These are phyloP conservation scores for Aspergillus sp. DNA, from an alignment of 2,329 filamentous ascomycete genomes.

Conservation along the genomic window DNA sequence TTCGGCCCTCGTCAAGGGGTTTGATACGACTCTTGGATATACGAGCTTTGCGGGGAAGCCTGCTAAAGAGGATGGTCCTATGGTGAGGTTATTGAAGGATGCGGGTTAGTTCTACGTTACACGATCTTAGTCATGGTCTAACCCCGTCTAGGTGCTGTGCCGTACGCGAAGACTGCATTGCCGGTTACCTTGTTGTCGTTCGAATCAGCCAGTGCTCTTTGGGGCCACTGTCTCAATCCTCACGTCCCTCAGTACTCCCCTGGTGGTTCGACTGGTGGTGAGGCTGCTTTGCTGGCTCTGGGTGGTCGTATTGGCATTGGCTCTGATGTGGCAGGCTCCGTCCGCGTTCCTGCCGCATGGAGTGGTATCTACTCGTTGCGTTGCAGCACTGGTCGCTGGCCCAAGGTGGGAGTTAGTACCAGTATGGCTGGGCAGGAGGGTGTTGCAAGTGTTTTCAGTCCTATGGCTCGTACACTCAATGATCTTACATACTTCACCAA, in stretches of 20 bases:
- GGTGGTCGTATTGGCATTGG: slow-evolving; percentile 84
- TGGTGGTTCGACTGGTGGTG: slow-evolving; percentile 82
- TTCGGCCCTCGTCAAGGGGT: slow-evolving; percentile 72
- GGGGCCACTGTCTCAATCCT: slow-evolving; percentile 78
- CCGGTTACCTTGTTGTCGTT: slow-evolving; percentile 84
- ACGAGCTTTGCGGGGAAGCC: slow-evolving; percentile 68
- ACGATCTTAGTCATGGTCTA: too few relatives aligned
- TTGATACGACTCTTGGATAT: slow-evolving; percentile 78
- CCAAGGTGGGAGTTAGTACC: slow-evolving; percentile 75
- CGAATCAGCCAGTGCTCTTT: slow-evolving; percentile 73
- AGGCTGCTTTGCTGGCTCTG: slow-evolving; percentile 74
- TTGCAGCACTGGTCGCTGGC: slow-evolving; percentile 87
- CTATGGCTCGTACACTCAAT: slow-evolving; percentile 81
- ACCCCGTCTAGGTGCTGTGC: slow-evolving; percentile 61
- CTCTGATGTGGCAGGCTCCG: slow-evolving; percentile 85
- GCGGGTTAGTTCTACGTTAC: slow-evolving; percentile 47
- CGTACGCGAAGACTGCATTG: slow-evolving; percentile 88
- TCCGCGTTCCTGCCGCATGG: slow-evolving; percentile 82
- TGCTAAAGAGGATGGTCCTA: slow-evolving; percentile 61
- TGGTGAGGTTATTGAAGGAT: slow-evolving; percentile 75
- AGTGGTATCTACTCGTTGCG: slow-evolving; percentile 82
- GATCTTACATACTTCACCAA: slow-evolving; percentile 83
- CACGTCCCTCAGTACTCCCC: slow-evolving; percentile 81
- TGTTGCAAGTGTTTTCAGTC: slow-evolving; percentile 81
- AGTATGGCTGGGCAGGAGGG: slow-evolving; percentile 93